Conservation (phyloP, 75 land plant genomes). For the Picea sitchensis region DNA sequence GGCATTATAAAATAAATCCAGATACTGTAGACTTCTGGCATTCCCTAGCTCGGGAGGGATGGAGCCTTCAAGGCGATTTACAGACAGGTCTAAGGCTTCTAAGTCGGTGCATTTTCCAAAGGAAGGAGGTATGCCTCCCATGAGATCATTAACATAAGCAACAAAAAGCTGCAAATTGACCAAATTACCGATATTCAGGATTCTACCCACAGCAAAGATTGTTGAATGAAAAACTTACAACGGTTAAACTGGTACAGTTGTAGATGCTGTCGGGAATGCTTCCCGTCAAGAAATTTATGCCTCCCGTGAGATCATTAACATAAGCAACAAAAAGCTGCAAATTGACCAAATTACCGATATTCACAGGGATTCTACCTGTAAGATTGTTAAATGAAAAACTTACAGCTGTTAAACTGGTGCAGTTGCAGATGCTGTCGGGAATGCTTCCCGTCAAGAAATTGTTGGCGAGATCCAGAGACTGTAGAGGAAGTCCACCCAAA, state of each 20-base stretch:
- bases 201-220: slow-evolving; percentile 49
- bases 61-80: slow-evolving; percentile 43
- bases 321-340: slow-evolving; percentile 40
- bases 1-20: slow-evolving; percentile 38
- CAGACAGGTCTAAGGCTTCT: slow-evolving; percentile 37
- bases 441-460: slow-evolving; percentile 56
- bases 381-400: slow-evolving; percentile 12
- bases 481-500: slow-evolving; percentile 40
- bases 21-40: slow-evolving; percentile 19
- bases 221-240: slow-evolving; percentile 23
- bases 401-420: slow-evolving; percentile 25
- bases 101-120: slow-evolving; percentile 29
- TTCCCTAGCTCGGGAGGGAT: slow-evolving; percentile 59
- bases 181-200: slow-evolving; percentile 43
- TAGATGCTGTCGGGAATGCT: slow-evolving; percentile 48
- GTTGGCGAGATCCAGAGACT: slow-evolving; percentile 30
- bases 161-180: slow-evolving; percentile 38
- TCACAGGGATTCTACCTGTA: slow-evolving; percentile 47
- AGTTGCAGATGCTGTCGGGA: slow-evolving; percentile 44
- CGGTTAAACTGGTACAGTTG: slow-evolving; percentile 34
- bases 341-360: slow-evolving; percentile 39
- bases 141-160: slow-evolving; percentile 29
- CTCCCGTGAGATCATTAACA: slow-evolving; percentile 30
- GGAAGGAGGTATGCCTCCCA: slow-evolving; percentile 51
- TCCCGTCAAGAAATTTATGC: slow-evolving; percentile 51